Percentiles rank a stretch among this genome's conserved stretches.
phyloP scores from a whole-genome alignment of 257 asterid species.

The Primulina eburnea region DNA sequence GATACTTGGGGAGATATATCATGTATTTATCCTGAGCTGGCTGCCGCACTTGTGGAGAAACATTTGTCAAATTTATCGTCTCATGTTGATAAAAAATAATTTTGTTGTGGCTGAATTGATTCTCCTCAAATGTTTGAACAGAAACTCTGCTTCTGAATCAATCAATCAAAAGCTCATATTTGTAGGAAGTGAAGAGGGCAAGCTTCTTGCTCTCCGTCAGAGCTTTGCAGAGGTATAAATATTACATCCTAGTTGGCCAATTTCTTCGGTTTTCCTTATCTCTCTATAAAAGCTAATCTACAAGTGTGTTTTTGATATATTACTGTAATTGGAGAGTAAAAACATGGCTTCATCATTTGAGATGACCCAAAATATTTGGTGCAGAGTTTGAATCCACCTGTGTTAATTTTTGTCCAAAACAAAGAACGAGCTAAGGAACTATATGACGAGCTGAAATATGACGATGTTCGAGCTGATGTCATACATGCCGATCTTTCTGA shows the following conservation, averaged over 20 bases:
- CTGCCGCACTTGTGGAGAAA: neutral
- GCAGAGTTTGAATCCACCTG: slow-evolving; percentile 85
- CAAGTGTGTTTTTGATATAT: neutral
- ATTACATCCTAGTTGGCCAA: slow-evolving; percentile 1
- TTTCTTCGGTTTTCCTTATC: neutral
- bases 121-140: slow-evolving; percentile 31
- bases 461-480: slow-evolving; percentile 67
- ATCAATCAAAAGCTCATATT: slow-evolving; percentile 76
- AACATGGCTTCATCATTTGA: slow-evolving; percentile 8
- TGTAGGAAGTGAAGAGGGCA: slow-evolving; percentile 98
- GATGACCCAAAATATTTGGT: slow-evolving; percentile 8
- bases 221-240: slow-evolving; percentile 68
- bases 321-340: neutral
- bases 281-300: neutral
- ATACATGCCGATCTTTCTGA: slow-evolving; percentile 76
- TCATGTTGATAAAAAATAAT: neutral
- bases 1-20: neutral
- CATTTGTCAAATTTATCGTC: neutral
- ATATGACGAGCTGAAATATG: slow-evolving; percentile 59
- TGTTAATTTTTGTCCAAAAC: slow-evolving; percentile 82
- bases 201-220: slow-evolving; percentile 90
- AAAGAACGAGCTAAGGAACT: slow-evolving; percentile 84
- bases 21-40: neutral
- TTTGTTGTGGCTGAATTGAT: slow-evolving; percentile 1
- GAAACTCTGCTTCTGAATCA: slow-evolving; percentile 82